Base-by-base conservation (phyloP, 306 rosid species). In the Psophocarpus tetragonolobus region DNA sequence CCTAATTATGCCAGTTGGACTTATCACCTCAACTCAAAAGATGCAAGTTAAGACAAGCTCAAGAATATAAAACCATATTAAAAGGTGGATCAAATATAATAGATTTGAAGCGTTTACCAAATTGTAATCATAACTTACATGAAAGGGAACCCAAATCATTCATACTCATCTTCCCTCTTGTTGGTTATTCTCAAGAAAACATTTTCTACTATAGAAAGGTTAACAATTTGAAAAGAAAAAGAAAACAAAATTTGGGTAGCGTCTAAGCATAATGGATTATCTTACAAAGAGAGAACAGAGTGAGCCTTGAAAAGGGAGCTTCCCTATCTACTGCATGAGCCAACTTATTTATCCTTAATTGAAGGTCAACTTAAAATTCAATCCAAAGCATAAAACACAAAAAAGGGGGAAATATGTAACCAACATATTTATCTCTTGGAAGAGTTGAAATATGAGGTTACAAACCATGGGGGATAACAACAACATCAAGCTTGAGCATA, bases 241-340 rank as follows among this genome's bases (percentile, higher is more conserved):
- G 74, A 77, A 45, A 53, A n/a, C 36, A 56, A 63, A 21, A n/a
- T 73, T 69, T 60, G 65, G 61, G 79, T 23, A 71, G 18, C 21
- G 51, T 75, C 69, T 56, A 70, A 74, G 60, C 33, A 72, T 29
- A 62, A 26, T 35, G 27, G 41, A 26, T 68, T 83, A 90, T 97
- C 97, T 95, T 95, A 90, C 98, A 95, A 82, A 97, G 98, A 18
- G 98, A 95, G 85, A 91, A 95, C 62, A 95, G 79, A 78, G 93
- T 84, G 60, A 95, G 92, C 86, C 98, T 91, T 53, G 98, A 95
- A 80, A 92, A 87, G 4, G 97, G 91, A 68, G 97, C 91, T 26
- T 87, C 84, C 76, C 39, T 78, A 71, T 91, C 97, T 44, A 89
- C 89, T 68, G 68, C 81, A 86, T 91, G 96, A 54, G 97, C 98